A percentile compares a stretch with the other conserved stretches of the same genome.
Evolutionary conservation across 345 rosid genomes (phyloP).

Genomic region (Anastatica hierochuntica): DNA sequence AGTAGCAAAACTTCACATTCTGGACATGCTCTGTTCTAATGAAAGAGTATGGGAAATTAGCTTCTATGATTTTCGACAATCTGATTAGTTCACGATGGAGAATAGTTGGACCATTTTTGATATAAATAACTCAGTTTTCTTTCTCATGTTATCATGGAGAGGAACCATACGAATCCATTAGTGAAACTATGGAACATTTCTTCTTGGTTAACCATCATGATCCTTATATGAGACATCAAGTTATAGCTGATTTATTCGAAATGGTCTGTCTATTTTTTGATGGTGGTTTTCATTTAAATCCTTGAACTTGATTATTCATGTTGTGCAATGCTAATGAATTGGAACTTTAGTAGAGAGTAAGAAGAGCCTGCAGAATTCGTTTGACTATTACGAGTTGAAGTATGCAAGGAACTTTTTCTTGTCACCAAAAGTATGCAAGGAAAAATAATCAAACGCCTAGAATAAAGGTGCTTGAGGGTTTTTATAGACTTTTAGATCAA

Average conservation of each 20-base stretch:
- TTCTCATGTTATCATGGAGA: too few relatives aligned
- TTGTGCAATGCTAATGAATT: slow-evolving; percentile 68
- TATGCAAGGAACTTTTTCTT: slow-evolving; percentile 54
- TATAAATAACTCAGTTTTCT: too few relatives aligned
- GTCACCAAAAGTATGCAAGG: too few relatives aligned
- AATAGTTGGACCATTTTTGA: too few relatives aligned
- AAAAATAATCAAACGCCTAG: slow-evolving; percentile 30
- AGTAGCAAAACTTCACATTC: not conserved
- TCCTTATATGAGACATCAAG: slow-evolving; percentile 77
- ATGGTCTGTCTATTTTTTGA: too few relatives aligned
- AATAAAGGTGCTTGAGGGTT: too few relatives aligned
- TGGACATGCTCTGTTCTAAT: slow-evolving; percentile 85
- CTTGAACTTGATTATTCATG: slow-evolving; percentile 31
- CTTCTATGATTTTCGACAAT: slow-evolving; percentile 66
- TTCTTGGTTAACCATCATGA: slow-evolving; percentile 87
- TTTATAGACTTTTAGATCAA: too few relatives aligned
- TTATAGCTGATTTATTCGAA: too few relatives aligned
- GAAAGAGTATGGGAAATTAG: slow-evolving; percentile 64
- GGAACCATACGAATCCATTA: slow-evolving; percentile 78
- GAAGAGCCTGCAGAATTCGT: slow-evolving; percentile 71
- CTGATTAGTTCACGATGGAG: slow-evolving; percentile 77
- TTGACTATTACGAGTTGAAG: slow-evolving; percentile 69
- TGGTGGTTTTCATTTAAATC: too few relatives aligned
- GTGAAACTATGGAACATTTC: slow-evolving; percentile 80
- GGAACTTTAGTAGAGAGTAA: slow-evolving; percentile 50